phyloP scores from a whole-genome alignment of 352 stramenopile species.

The Blastocystis sp. region DNA sequence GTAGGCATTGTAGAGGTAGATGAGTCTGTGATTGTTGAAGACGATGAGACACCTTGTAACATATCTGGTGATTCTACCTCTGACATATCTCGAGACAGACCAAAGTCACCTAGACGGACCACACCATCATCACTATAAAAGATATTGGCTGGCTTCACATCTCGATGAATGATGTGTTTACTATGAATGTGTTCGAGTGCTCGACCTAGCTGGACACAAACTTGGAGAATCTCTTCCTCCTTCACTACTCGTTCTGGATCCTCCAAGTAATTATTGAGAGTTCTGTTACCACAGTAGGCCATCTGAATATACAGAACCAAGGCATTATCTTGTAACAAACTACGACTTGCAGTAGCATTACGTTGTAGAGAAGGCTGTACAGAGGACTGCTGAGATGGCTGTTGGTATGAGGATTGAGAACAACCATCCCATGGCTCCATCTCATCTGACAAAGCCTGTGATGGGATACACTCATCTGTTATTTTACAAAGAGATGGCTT shows the following conservation, averaged over 20 bases:
- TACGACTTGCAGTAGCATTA: not conserved
- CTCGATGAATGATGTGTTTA: slow-evolving; percentile 79
- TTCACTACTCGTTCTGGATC: slow-evolving; percentile 73
- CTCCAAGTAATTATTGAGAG: slow-evolving; percentile 76
- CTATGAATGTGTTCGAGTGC: slow-evolving; percentile 81
- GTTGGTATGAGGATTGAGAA: not conserved
- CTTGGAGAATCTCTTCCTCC: slow-evolving; percentile 74
- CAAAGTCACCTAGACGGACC: slow-evolving; percentile 82
- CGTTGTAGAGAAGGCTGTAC: not conserved
- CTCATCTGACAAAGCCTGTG: not conserved
- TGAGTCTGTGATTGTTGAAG: not conserved
- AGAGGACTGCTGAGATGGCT: not conserved
- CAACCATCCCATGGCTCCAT: not conserved
- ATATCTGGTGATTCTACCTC: not conserved
- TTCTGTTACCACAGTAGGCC: slow-evolving; percentile 78
- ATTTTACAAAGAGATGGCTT: not conserved
- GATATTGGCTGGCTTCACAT: slow-evolving; percentile 82
- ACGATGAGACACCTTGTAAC: slow-evolving; percentile 64
- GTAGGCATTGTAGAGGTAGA: slow-evolving; percentile 67
- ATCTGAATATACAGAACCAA: slow-evolving; percentile 85
- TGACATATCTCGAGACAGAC: slow-evolving; percentile 74
- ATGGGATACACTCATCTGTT: not conserved
- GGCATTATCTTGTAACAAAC: slow-evolving; percentile 65
- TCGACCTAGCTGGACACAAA: slow-evolving; percentile 79
- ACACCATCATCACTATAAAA: slow-evolving; percentile 78